Evolutionary conservation across 306 rosid genomes (phyloP).

Genomic region (Begonia fuchsioides): DNA sequence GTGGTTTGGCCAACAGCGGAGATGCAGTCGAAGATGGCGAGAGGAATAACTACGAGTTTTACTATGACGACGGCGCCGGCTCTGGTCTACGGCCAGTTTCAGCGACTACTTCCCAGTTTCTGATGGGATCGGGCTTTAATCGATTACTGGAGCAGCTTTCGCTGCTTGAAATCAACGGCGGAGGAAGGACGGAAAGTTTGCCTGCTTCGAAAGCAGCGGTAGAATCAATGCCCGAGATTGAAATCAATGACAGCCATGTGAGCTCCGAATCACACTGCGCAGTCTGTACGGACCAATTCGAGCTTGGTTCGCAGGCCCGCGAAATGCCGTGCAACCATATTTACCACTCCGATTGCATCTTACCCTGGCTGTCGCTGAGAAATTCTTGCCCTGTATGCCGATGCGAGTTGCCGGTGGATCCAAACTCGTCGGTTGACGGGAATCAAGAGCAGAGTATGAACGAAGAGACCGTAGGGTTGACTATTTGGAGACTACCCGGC

Average conservation of each 20-base stretch:
- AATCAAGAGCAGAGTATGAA: too few species aligned
- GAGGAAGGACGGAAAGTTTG: constrained; percentile 63
- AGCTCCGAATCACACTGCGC: constrained; percentile 58
- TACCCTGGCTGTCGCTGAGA: constrained; percentile 70
- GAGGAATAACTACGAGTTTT: constrained; percentile 36
- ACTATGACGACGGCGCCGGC: constrained; percentile 62
- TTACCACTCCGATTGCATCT: too few species aligned
- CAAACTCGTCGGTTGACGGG: too few species aligned
- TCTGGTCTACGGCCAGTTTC: constrained; percentile 61
- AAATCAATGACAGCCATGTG: constrained; percentile 36
- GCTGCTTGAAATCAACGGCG: constrained; percentile 64
- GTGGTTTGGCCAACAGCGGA: constrained; percentile 22
- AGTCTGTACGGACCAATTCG: constrained; percentile 57
- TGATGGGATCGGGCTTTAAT: constrained; percentile 60
- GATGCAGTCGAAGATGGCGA: constrained; percentile 9
- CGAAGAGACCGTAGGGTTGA: too few species aligned
- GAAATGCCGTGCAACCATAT: constrained; percentile 80
- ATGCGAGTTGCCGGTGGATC: constrained; percentile 36
- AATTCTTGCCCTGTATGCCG: constrained; percentile 87
- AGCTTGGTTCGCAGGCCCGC: constrained; percentile 57
- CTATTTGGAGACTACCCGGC: too few species aligned
- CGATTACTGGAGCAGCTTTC: constrained; percentile 58
- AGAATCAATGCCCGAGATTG: constrained; percentile 63
- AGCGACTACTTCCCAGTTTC: constrained; percentile 48
- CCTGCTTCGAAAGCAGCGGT: constrained; percentile 48